These are phyloP conservation scores for Hirsutella rhossiliensis DNA, from an alignment of 2,329 filamentous ascomycete species.

Conservation along the genomic window DNA sequence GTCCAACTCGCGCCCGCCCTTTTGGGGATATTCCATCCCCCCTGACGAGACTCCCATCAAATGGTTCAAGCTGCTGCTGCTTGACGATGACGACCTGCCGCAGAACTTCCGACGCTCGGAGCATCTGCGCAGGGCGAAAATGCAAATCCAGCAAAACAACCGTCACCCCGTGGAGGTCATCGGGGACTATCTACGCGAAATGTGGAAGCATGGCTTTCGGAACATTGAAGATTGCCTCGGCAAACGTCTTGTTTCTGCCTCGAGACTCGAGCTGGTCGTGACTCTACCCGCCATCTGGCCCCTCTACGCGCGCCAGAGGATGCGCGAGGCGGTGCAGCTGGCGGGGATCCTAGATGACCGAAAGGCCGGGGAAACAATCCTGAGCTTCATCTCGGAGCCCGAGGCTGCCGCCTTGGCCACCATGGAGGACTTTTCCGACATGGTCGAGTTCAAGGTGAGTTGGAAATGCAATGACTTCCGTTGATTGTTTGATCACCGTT, in stretches of 20 bases:
- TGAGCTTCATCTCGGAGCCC: constrained; percentile 28
- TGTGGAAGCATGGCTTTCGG: constrained; percentile 20
- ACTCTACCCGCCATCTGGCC: constrained; percentile 36
- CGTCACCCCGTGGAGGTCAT: constrained; percentile 17
- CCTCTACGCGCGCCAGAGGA: constrained; percentile 20
- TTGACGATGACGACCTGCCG: constrained; percentile 18
- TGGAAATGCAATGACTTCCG: neutral
- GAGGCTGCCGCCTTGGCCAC: constrained; percentile 31
- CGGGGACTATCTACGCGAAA: constrained; percentile 15
- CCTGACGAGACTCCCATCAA: constrained; percentile 9
- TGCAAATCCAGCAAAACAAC: neutral
- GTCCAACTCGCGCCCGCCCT: accelerated
- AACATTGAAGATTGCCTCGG: constrained; percentile 15
- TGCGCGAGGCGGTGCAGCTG: constrained; percentile 19
- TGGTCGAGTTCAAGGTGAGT: constrained; percentile 10
- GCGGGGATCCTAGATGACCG: constrained; percentile 23
- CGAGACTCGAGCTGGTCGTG: constrained; percentile 23
- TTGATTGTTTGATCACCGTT: neutral
- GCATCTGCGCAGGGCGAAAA: constrained; percentile 8
- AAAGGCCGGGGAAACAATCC: constrained; percentile 13
- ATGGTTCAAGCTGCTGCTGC: constrained; percentile 30
- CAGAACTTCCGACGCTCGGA: constrained; percentile 8
- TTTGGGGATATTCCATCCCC: constrained; percentile 22
- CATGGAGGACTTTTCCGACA: constrained; percentile 14
- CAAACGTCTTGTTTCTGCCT: constrained; percentile 7